Evolutionary conservation across 495 filamentous ascomycete genomes (phyloP).

Genomic region (Staphylotrichum longicolle): DNA sequence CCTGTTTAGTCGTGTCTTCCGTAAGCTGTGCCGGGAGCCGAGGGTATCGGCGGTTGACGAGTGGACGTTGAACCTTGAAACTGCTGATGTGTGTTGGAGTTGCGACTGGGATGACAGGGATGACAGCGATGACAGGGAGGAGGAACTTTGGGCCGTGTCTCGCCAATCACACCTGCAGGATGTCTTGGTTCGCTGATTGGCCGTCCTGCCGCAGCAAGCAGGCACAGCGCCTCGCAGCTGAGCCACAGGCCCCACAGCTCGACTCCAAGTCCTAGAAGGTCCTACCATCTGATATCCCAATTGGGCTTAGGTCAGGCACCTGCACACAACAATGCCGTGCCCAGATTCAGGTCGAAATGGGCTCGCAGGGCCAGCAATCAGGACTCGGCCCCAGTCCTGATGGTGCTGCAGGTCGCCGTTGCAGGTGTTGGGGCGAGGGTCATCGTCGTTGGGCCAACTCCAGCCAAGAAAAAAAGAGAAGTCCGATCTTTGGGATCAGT

Average conservation of each 20-base stretch:
- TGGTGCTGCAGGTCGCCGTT: background rate
- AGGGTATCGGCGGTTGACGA: too few species aligned
- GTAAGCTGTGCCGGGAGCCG: background rate
- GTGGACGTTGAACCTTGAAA: too few species aligned
- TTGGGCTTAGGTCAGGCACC: conserved; percentile 37
- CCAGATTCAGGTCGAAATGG: conserved; percentile 21
- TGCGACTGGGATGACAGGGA: background rate
- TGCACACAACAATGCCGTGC: conserved; percentile 15
- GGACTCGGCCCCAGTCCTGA: background rate
- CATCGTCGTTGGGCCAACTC: too few species aligned
- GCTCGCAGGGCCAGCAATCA: background rate
- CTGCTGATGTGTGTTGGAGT: background rate
- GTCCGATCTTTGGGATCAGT: too few species aligned
- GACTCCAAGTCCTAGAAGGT: conserved; percentile 36
- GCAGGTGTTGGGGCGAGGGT: background rate
- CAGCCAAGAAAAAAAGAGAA: too few species aligned
- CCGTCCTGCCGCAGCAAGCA: conserved; percentile 7
- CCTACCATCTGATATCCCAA: conserved; percentile 27
- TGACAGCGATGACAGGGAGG: background rate
- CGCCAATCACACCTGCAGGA: background rate
- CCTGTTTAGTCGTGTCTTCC: too few species aligned
- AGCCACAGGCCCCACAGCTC: conserved; percentile 26
- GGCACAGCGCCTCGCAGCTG: conserved; percentile 28
- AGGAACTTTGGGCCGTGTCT: background rate
- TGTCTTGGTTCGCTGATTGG: background rate